Evolutionary conservation across 192 early-diverging fungal genomes (phyloP).

Genomic region (Coemansia javaensis): DNA sequence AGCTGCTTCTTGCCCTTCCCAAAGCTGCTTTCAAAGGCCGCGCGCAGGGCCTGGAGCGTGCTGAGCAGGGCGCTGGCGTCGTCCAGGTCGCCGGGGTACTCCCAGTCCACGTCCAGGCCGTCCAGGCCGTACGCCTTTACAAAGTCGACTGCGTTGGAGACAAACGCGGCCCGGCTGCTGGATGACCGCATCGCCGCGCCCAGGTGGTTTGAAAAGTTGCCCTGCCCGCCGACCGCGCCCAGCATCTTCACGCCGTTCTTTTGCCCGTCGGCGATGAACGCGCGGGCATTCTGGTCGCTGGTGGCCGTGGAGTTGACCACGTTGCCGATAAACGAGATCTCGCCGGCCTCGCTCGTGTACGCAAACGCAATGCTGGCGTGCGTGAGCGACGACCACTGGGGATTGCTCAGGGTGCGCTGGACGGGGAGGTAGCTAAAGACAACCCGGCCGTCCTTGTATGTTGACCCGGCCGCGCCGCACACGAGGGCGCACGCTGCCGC

Average conservation of each 20-base stretch:
- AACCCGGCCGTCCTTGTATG: constrained; percentile 35
- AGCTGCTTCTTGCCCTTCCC: constrained; percentile 55
- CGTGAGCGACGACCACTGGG: constrained; percentile 54
- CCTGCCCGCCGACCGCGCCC: constrained; percentile 71
- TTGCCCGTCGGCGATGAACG: constrained; percentile 34
- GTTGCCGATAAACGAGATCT: constrained; percentile 35
- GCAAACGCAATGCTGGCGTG: constrained; percentile 66
- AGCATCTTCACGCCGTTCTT: constrained; percentile 55
- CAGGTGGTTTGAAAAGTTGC: constrained; percentile 55
- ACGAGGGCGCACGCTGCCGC: not conserved
- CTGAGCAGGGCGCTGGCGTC: constrained; percentile 59
- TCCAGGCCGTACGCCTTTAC: constrained; percentile 58
- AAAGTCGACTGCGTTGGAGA: constrained; percentile 52
- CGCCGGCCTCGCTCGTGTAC: constrained; percentile 29
- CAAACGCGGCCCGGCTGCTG: constrained; percentile 51
- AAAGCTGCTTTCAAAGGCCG: constrained; percentile 51
- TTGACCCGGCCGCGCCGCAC: constrained; percentile 1
- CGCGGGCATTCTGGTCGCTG: constrained; percentile 32
- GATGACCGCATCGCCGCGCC: constrained; percentile 57
- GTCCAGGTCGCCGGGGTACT: constrained; percentile 56
- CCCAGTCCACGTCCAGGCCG: constrained; percentile 78
- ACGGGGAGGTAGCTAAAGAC: constrained; percentile 50
- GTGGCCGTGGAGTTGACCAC: constrained; percentile 52
- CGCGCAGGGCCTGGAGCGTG: constrained; percentile 57
- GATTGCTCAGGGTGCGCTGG: constrained; percentile 33